These are phyloP conservation scores for Reutealis trisperma DNA, from an alignment of 345 rosid species.

Conservation along the genomic window DNA sequence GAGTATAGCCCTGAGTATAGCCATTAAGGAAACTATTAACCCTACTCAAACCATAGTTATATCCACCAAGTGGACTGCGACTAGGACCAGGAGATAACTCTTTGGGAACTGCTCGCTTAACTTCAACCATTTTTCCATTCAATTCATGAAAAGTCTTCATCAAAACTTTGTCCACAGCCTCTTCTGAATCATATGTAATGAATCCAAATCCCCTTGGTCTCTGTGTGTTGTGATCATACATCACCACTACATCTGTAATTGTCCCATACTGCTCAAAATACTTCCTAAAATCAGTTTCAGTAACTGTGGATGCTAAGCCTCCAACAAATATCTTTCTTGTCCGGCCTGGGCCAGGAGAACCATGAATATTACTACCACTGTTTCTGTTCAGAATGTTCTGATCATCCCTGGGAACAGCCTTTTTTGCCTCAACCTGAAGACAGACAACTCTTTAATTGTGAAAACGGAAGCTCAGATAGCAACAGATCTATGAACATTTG, in stretches of 20 bases:
- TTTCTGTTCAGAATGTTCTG: slow-evolving; percentile 59
- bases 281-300: slow-evolving; percentile 68
- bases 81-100: slow-evolving; percentile 77
- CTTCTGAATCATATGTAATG: slow-evolving; percentile 75
- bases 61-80: slow-evolving; percentile 69
- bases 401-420: slow-evolving; percentile 81
- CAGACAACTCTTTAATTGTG: slow-evolving; percentile 27
- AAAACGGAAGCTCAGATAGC: slow-evolving; percentile 18
- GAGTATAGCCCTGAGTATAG: slow-evolving; percentile 61
- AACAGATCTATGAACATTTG: not conserved
- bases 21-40: slow-evolving; percentile 63
- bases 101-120: slow-evolving; percentile 78
- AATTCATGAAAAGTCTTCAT: slow-evolving; percentile 70
- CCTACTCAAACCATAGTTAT: slow-evolving; percentile 59
- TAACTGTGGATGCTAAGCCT: slow-evolving; percentile 79
- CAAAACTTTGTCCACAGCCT: slow-evolving; percentile 69
- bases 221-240: slow-evolving; percentile 84
- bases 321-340: slow-evolving; percentile 80
- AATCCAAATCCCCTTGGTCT: slow-evolving; percentile 83
- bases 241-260: slow-evolving; percentile 76
- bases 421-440: slow-evolving; percentile 75
- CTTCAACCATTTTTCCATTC: slow-evolving; percentile 83
- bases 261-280: slow-evolving; percentile 81
- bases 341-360: slow-evolving; percentile 70
- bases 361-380: slow-evolving; percentile 49